phyloP scores from a whole-genome alignment of 108 stramenopile species.

The Conticribra guillardii region DNA sequence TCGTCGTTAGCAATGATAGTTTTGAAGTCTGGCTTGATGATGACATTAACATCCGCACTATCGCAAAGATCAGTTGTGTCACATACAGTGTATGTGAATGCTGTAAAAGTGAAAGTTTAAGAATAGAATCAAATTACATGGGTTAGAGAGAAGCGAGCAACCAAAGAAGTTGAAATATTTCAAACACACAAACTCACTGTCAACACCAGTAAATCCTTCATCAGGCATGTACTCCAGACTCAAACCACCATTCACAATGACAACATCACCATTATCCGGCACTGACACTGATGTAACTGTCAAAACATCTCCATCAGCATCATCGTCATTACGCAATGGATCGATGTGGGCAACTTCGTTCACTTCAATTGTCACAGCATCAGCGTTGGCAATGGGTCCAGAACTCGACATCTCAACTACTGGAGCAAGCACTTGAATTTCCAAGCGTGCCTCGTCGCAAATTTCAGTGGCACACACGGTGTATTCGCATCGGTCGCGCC shows the following conservation, averaged over 20 bases:
- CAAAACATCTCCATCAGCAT: not conserved
- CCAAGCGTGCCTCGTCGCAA: constrained; percentile 24
- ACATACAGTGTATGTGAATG: constrained; percentile 1
- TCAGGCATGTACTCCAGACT: constrained; percentile 3
- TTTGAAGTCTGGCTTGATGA: constrained; percentile 7
- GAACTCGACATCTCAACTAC: constrained; percentile 1
- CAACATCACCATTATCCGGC: not conserved
- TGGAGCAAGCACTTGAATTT: constrained; percentile 3
- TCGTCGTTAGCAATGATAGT: constrained; percentile 31
- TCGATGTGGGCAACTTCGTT: constrained; percentile 3
- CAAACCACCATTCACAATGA: not conserved
- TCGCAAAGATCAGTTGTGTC: constrained; percentile 2
- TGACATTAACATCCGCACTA: not conserved
- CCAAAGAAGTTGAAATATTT: too few relatives aligned
- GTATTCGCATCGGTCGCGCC: constrained; percentile 25
- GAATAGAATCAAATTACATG: not conserved
- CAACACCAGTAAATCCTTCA: not conserved
- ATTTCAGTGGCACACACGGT: constrained; percentile 20
- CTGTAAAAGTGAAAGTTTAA: not conserved
- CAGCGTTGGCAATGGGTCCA: not conserved
- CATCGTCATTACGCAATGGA: not conserved
- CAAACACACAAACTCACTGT: not conserved
- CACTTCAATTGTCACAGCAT: not conserved
- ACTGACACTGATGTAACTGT: not conserved
- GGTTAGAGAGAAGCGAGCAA: not conserved